Evolutionary conservation across 73 alveolate species (phyloP), one percentile per base, ranked within the genome.

Genomic region (Paramecium biaurelia): DNA sequence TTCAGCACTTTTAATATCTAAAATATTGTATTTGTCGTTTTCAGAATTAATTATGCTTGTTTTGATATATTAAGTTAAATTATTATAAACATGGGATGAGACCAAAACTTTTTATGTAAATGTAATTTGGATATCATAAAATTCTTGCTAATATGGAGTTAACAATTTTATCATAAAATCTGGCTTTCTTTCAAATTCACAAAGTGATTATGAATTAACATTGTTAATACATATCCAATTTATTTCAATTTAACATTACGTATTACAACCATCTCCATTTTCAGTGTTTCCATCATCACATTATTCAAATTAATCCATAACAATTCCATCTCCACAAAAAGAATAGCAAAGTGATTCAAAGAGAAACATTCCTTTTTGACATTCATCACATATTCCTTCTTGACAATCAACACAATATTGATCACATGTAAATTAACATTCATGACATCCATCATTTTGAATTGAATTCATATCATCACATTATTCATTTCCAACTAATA

Each of bases 271-370:
- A 57, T 85, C 92, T 20, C 92, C 85, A 49, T 85, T 18, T 15
- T 21, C 84, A 18, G 5, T 4, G 30, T 85, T 85, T 7, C 92
- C 92, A 32, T 85, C 92, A 85, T 85, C 92, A 49, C 92, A 85
- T 23, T 6, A 24, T 49, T 76, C 89, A 37, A 15, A 8, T 15
- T 7, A 21, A 2, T 56, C 5, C 15, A 38, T 15, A 5, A 11
- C 6, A 45, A 37, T 15, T 7, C 89, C 70, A 41, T 76, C 89
- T 20, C 89, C 89, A 76, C 89, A 76, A 18, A 35, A 0, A 8
- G 38, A 68, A 1, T 0, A 8, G 7, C 58, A 45, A 4, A 45
- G 10, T 45, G 4, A 45, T 45, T 45, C 58, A 11, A 45, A 4
- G 4, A 32, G 37, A 45, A 11, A n/a, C 15, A 34, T 24, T 58